Conservation (phyloP, 1,139 yeast species). For the Hyphopichia pseudoburtonii region DNA sequence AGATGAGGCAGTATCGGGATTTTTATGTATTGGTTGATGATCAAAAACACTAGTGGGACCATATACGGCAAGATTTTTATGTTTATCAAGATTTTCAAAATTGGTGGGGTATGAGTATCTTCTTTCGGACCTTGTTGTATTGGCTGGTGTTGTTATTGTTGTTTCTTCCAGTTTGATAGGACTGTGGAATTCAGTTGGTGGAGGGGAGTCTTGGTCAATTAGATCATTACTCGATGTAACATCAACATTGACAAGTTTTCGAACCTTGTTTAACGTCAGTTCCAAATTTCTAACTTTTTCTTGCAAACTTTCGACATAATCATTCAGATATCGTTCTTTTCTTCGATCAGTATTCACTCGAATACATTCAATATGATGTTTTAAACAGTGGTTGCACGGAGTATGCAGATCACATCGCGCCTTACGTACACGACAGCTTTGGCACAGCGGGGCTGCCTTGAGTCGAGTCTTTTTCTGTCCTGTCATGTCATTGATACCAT, state of each 20-base stretch:
- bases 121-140: background rate
- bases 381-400: conserved; percentile 53
- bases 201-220: too few species aligned
- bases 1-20: conserved; percentile 11
- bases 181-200: too few species aligned
- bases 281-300: conserved; percentile 25
- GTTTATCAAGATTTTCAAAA: conserved; percentile 8
- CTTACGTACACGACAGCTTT: conserved; percentile 50
- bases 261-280: conserved; percentile 21
- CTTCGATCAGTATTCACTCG: conserved; percentile 51
- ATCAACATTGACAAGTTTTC: conserved; percentile 16
- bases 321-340: conserved; percentile 51
- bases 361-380: conserved; percentile 47
- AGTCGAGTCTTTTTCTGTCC: conserved; percentile 2
- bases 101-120: conserved; percentile 5
- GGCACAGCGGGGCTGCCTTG: conserved; percentile 24
- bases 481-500: background rate
- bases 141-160: background rate
- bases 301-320: conserved; percentile 44
- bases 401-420: conserved; percentile 51
- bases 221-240: too few species aligned
- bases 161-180: conserved; percentile 1
- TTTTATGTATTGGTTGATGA: conserved; percentile 27
- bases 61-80: conserved; percentile 30
- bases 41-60: conserved; percentile 55